Evolutionary conservation across 306 rosid species (phyloP).

Genomic region (Luffa aegyptiaca): DNA sequence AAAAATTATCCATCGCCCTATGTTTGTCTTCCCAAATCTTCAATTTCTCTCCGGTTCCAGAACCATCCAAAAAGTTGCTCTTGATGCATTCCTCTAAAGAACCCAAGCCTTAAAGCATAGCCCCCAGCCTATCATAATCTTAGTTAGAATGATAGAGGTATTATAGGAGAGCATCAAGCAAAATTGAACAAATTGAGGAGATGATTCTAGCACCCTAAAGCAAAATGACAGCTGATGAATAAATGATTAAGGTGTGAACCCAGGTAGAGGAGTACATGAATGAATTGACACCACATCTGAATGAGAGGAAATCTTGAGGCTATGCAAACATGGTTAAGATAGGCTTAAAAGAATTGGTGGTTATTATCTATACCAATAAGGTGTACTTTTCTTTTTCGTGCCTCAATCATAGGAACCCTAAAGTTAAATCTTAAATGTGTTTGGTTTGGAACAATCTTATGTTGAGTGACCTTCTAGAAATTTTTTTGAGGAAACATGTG

Average conservation of each 20-base stretch:
- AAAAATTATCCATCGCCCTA: neutral
- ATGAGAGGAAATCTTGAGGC: too few relatives aligned
- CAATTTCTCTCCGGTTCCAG: neutral
- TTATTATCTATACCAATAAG: too few relatives aligned
- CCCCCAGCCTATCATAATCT: neutral
- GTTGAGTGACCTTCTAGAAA: too few relatives aligned
- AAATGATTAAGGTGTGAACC: too few relatives aligned
- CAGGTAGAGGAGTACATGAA: too few relatives aligned
- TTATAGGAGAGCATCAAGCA: neutral
- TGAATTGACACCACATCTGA: too few relatives aligned
- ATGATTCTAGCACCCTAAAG: neutral
- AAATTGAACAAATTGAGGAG: neutral
- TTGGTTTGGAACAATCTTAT: too few relatives aligned
- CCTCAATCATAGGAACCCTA: neutral
- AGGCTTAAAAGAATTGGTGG: too few relatives aligned
- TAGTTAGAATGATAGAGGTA: neutral
- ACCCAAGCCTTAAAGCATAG: neutral
- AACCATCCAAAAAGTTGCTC: neutral
- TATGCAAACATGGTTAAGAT: too few relatives aligned
- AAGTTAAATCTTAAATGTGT: too few relatives aligned
- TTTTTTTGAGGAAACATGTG: neutral
- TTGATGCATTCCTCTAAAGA: neutral
- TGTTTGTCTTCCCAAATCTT: neutral
- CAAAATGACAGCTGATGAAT: neutral
- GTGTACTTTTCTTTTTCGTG: too few relatives aligned